Conservation (phyloP, 2,329 filamentous ascomycete species). For the Sporothrix sp. region DNA sequence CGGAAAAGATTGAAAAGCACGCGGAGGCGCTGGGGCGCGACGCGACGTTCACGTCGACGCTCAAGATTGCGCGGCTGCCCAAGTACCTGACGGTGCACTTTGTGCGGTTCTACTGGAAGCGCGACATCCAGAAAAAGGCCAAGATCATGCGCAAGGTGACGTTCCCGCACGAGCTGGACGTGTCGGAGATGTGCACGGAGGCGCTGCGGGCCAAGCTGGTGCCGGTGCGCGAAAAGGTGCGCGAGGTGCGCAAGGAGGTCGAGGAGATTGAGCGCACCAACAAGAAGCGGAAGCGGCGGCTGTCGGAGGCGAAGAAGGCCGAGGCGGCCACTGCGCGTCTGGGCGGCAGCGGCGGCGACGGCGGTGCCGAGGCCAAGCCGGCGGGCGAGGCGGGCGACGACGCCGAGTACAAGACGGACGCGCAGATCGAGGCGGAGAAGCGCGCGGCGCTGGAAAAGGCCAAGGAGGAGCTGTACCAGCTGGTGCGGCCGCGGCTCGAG, state of each 20-base stretch:
- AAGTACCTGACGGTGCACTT: conserved; percentile 97
- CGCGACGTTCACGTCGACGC: conserved; percentile 79
- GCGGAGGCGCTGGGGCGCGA: conserved; percentile 70
- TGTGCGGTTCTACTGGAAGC: conserved; percentile 96
- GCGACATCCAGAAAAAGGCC: conserved; percentile 91
- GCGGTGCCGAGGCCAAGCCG: conserved; percentile 29
- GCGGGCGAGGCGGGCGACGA: conserved; percentile 58
- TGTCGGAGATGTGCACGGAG: conserved; percentile 91
- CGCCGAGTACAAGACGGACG: conserved; percentile 82
- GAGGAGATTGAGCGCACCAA: conserved; percentile 83
- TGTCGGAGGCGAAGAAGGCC: conserved; percentile 31
- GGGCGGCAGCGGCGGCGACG: conserved; percentile 26
- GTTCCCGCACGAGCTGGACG: conserved; percentile 86
- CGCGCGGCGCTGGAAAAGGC: conserved; percentile 62
- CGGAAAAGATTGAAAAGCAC: conserved; percentile 84
- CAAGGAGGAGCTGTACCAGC: conserved; percentile 76
- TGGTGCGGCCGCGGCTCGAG: conserved; percentile 65
- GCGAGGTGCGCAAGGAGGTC: conserved; percentile 90
- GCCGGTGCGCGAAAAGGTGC: conserved; percentile 91
- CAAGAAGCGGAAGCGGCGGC: conserved; percentile 73
- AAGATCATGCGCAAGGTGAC: conserved; percentile 99
- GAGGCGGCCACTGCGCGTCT: conserved; percentile 17
- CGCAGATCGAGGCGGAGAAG: conserved; percentile 80
- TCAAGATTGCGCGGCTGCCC: conserved; percentile 79
- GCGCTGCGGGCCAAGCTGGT: conserved; percentile 72